phyloP scores from a whole-genome alignment of 2,329 filamentous ascomycete genomes.

The Xylariaceae sp. region DNA sequence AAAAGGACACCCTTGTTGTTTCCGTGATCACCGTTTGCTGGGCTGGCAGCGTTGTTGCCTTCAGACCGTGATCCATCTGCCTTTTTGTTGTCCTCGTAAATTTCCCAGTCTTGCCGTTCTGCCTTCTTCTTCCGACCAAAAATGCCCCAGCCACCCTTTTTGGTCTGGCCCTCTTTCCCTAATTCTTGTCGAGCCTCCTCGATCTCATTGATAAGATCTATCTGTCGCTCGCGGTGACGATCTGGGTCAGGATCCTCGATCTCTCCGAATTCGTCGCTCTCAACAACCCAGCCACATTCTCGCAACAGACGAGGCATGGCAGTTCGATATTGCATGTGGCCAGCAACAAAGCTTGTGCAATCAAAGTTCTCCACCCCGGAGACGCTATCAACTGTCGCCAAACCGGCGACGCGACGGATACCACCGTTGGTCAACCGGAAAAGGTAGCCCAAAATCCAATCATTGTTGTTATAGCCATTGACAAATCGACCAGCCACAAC shows the following conservation, averaged over 20 bases:
- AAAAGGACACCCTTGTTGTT: constrained; percentile 71
- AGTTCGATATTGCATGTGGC: constrained; percentile 94
- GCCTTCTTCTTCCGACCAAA: constrained; percentile 79
- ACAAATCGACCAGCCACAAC: constrained; percentile 90
- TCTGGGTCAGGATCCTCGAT: constrained; percentile 98
- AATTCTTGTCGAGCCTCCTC: constrained; percentile 87
- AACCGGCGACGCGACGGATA: constrained; percentile 80
- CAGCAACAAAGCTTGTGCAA: constrained; percentile 77
- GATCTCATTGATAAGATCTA: constrained; percentile 93
- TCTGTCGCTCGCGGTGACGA: constrained; percentile 79
- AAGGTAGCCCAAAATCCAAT: constrained; percentile 96
- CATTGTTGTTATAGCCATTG: constrained; percentile 89
- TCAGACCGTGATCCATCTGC: constrained; percentile 31
- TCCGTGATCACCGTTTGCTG: constrained; percentile 33
- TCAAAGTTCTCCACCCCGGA: constrained; percentile 85
- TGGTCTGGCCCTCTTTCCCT: constrained; percentile 71
- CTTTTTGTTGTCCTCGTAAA: constrained; percentile 70
- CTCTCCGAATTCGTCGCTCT: constrained; percentile 90
- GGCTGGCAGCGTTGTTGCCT: constrained; percentile 22
- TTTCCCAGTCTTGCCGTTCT: constrained; percentile 88
- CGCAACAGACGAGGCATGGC: constrained; percentile 86
- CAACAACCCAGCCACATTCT: constrained; percentile 84
- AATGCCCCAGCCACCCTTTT: constrained; percentile 53
- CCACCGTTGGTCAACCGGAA: constrained; percentile 93
- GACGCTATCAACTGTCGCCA: constrained; percentile 71